These are phyloP conservation scores for Diaporthe eres DNA, from an alignment of 2,329 filamentous ascomycete genomes.

Conservation along the genomic window DNA sequence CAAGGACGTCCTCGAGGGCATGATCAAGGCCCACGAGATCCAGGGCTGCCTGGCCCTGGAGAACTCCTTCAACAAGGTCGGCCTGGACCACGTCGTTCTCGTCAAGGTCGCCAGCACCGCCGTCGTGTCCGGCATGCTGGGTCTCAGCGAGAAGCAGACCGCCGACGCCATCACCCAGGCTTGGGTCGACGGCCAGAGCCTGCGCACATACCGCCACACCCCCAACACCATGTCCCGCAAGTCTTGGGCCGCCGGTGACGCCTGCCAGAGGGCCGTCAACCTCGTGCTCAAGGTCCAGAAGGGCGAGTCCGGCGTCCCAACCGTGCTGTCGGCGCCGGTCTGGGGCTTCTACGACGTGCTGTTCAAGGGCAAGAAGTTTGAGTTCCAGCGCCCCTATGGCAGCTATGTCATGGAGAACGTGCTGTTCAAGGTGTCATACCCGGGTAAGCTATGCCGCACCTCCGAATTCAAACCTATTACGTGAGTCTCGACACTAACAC, in stretches of 20 bases:
- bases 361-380: conserved; percentile 95
- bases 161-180: conserved; percentile 96
- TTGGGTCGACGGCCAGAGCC: conserved; percentile 95
- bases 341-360: conserved; percentile 99
- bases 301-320: conserved; percentile 92
- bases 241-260: conserved; percentile 98
- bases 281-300: conserved; percentile 90
- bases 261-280: conserved; percentile 95
- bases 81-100: conserved; percentile 95
- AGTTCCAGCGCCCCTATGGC: conserved; percentile 96
- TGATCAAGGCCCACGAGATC: conserved; percentile 99
- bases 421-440: conserved; percentile 99
- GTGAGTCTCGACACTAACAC: not conserved
- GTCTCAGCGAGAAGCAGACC: conserved; percentile 89
- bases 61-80: conserved; percentile 99
- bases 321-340: conserved; percentile 89
- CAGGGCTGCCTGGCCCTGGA: conserved; percentile 96
- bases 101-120: conserved; percentile 98
- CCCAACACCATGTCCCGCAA: conserved; percentile 99
- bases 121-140: conserved; percentile 95
- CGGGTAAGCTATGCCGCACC: conserved; percentile 69
- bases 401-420: conserved; percentile 99
- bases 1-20: conserved; percentile 92
- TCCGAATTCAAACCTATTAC: too few species aligned
- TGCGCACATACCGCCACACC: conserved; percentile 96